phyloP scores from a whole-genome alignment of 352 stramenopile species.

The Globisporangium megalacanthum region DNA sequence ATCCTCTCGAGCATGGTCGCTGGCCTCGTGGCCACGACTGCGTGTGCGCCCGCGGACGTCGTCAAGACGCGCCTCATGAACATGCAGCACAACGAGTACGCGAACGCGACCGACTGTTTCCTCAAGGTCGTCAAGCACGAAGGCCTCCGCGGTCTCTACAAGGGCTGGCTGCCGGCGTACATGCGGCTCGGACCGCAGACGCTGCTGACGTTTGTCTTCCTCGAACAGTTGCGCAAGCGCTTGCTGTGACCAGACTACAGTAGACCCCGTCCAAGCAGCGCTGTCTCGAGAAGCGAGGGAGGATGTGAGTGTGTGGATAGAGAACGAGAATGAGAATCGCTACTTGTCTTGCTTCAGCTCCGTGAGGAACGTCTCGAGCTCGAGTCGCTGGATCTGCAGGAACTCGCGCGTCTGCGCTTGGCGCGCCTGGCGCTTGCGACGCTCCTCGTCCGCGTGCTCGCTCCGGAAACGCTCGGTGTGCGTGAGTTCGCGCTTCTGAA shows the following conservation, averaged over 20 bases:
- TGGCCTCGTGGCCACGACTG: conserved; percentile 70
- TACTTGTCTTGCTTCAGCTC: conserved; percentile 37
- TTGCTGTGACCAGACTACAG: conserved; percentile 30
- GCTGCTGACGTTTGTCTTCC: conserved; percentile 82
- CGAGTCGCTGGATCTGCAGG: conserved; percentile 25
- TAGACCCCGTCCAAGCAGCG: background rate
- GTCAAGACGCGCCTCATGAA: conserved; percentile 85
- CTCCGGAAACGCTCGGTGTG: conserved; percentile 17
- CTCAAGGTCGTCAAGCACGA: conserved; percentile 73
- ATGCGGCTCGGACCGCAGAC: conserved; percentile 81
- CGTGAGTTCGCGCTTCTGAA: conserved; percentile 19
- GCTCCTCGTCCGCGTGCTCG: conserved; percentile 23
- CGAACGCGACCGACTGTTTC: conserved; percentile 77
- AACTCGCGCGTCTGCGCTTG: conserved; percentile 32
- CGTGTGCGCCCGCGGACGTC: conserved; percentile 72
- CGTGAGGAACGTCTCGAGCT: conserved; percentile 33
- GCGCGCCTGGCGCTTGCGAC: conserved; percentile 19
- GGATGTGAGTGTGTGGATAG: too few species aligned
- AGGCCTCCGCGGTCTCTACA: conserved; percentile 72
- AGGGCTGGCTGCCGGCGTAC: conserved; percentile 79
- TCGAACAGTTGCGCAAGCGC: conserved; percentile 72
- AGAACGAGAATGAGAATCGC: conserved; percentile 4
- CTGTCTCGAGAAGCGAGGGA: conserved; percentile 6
- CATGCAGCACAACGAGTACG: conserved; percentile 77
- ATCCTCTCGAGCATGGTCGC: conserved; percentile 72